Evolutionary conservation across 2,329 filamentous ascomycete species (phyloP).

Genomic region (Trichoderma koningiopsis): DNA sequence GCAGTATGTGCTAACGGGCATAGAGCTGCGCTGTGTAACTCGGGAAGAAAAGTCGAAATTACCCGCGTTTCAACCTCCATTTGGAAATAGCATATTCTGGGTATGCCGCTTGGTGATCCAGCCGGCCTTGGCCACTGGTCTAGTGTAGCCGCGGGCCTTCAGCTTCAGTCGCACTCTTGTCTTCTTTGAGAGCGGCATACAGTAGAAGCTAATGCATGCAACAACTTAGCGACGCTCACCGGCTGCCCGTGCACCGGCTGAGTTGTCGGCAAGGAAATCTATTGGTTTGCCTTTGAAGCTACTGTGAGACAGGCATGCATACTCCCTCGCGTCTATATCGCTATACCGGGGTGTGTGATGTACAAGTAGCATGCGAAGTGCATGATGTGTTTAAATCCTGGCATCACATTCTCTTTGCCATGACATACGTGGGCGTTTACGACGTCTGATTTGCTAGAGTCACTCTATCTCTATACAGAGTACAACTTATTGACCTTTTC

Average conservation of each 20-base stretch:
- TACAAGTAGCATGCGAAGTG: not conserved
- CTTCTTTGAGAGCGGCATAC: not conserved
- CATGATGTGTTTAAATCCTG: not conserved
- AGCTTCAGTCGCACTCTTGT: not conserved
- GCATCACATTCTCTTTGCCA: not conserved
- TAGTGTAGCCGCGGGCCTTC: not conserved
- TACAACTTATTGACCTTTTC: not conserved
- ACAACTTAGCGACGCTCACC: not conserved
- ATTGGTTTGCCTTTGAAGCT: not conserved
- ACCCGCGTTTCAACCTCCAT: not conserved
- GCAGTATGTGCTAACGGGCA: not conserved
- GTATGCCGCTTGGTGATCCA: not conserved
- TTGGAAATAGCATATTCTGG: not conserved
- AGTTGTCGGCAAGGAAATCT: not conserved
- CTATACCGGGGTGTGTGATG: constrained; percentile 1
- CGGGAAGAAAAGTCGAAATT: not conserved
- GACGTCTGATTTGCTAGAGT: not conserved
- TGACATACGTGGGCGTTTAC: not conserved
- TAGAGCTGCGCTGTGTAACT: not conserved
- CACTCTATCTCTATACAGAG: not conserved
- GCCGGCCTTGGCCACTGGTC: not conserved
- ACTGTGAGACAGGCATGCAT: not conserved
- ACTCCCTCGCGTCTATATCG: not conserved
- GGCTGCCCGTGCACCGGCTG: not conserved
- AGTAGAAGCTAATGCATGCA: constrained; percentile 1